Evolutionary conservation across 2,329 filamentous ascomycete genomes (phyloP), one percentile per base, ranked within the genome.

Genomic region (Penicillium sp.): DNA sequence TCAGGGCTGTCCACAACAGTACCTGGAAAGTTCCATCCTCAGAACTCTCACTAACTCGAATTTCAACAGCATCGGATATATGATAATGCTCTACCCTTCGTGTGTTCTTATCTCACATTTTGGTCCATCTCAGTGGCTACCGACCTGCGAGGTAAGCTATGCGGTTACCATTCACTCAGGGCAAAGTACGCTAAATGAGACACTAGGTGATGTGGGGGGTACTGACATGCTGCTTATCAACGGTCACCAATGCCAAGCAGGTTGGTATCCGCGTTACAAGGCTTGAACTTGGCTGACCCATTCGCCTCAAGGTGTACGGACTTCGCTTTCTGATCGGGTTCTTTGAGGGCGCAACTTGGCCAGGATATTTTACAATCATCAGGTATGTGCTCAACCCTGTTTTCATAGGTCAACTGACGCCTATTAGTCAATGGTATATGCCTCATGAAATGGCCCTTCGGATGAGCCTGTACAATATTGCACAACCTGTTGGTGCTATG

Each of bases 401-500:
- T 27, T 2, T 4, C 16, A 22, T 24, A 44, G 18, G 9, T 41
- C 7, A 11, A 27, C 43, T 46, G 14, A 46, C n/a, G 22, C 6
- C 27, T 4, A 6, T 31, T 14, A 46, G 43, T 46, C 43, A 46
- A n/a, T 46, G 43, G 43, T 46, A 46, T n/a, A 46, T 46, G 43
- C 43, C 43, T n/a, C 43, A 46, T 7, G 43, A 46, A 46, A 46
- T 46, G 43, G 43, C 43, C 27, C 43, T 46, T 22, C 43, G 22
- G 9, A 31, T 46, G 43, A 46, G 43, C 11, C n/a, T 46, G 22
- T 46, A 46, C 10, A 46, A 46, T 27, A 46, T 46, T 24, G 43
- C 43, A n/a, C 43, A 46, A 19, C 54, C 55, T 9, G 55, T 51
- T 11, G 55, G 55, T 11, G 55, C 55, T 19, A 57, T 57, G 49